Evolutionary conservation across 805 yeast species (phyloP), one percentile per base, ranked within the genome.

Genomic region (Ogataea haglerorum): DNA sequence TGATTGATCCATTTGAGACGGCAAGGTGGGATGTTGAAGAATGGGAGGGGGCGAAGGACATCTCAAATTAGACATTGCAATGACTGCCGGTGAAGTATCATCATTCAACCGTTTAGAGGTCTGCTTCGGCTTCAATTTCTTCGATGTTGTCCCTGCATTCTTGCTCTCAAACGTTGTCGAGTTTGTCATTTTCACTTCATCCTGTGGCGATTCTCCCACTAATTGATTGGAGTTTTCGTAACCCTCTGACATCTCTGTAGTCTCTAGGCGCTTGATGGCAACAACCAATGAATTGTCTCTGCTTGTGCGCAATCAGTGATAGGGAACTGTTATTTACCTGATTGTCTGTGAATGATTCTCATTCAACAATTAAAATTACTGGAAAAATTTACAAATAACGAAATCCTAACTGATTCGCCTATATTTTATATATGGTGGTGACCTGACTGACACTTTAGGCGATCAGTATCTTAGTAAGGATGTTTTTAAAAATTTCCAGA

Each of bases 11-110:
- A 7, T 9, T 19, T 19, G 21, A 6, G 21, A 19, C 21, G 21
- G 9, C 2, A 19, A 58, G 6, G 12, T 53, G 6, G 56, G 54
- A 8, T 64, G 63, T 40, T 68, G 68, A 34, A 79, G 61, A 39
- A 80, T 79, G 6, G 87, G 85, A 1, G 87, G 85, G n/a, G 87
- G 86, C 4, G 85, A 80, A 2, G 86, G 85, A 48, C 85, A 77
- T 45, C 82, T 68, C 40, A 79, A 58, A 54, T 70, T 75, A 6
- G 85, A 76, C 24, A 77, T 61, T 1, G 85, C 83, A 59, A 75
- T 56, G 10, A 72, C 77, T 26, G 79, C 70, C 4, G 82, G 81
- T 0, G 75, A 70, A 6, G 54, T 57, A 7, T 27, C 45, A 14
- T 32, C 42, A 22, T 16, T 23, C 15, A 29, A 9, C 5, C 30